These are phyloP conservation scores for Arabidopsis arenosa DNA, from an alignment of 345 rosid species.

Conservation along the genomic window DNA sequence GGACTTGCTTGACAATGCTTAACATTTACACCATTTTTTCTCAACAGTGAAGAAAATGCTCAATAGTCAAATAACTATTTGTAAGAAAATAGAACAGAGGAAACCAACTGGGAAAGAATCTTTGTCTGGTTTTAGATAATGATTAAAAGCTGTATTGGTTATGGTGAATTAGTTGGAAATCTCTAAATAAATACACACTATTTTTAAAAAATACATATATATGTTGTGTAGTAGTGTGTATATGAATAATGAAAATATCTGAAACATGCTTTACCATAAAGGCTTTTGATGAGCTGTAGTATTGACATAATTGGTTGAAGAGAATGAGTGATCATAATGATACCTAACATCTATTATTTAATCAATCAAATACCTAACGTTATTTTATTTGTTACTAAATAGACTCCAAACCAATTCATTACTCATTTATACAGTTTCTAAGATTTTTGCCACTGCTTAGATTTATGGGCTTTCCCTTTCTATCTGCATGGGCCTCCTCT, in stretches of 20 bases:
- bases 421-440: conserved; percentile 1
- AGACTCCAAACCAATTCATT: not conserved
- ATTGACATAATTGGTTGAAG: conserved; percentile 34
- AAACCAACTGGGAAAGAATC: conserved; percentile 37
- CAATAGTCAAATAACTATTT: not conserved
- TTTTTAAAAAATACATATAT: not conserved
- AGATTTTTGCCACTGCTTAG: not conserved
- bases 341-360: conserved; percentile 35
- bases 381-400: not conserved
- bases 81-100: not conserved
- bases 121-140: conserved; percentile 29
- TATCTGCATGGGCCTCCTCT: conserved; percentile 28
- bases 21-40: conserved; percentile 13
- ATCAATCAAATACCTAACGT: conserved; percentile 13
- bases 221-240: conserved; percentile 4
- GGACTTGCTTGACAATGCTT: conserved; percentile 17
- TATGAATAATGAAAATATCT: conserved; percentile 30
- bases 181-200: not conserved
- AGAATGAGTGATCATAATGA: conserved; percentile 45
- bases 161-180: conserved; percentile 40
- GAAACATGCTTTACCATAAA: conserved; percentile 45
- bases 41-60: conserved; percentile 4
- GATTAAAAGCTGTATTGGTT: conserved; percentile 35
- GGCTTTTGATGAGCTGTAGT: conserved; percentile 40
- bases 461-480: conserved; percentile 30